Conservation (phyloP, 192 early-diverging fungal species). For the Entomortierella parvispora region DNA sequence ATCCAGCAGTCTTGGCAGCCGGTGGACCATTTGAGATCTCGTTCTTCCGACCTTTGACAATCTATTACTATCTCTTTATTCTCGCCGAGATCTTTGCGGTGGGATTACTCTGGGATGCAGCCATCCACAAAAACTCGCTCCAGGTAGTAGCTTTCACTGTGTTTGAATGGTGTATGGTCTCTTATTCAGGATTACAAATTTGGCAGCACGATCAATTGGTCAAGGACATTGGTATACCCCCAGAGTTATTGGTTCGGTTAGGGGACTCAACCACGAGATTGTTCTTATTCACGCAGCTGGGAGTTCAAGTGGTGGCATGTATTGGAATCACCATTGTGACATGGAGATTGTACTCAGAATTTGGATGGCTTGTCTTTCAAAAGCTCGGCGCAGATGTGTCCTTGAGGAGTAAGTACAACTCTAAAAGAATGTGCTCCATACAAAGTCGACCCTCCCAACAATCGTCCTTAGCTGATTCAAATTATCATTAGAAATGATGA, state of each 20-base stretch:
- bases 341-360: slow-evolving; percentile 41
- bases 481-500: slow-evolving; percentile 37
- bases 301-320: slow-evolving; percentile 13
- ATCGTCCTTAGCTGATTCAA: background rate
- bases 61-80: slow-evolving; percentile 42
- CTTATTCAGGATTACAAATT: slow-evolving; percentile 40
- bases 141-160: slow-evolving; percentile 40
- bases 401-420: slow-evolving; percentile 21
- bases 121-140: slow-evolving; percentile 48
- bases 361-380: slow-evolving; percentile 49
- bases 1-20: background rate
- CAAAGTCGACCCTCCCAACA: background rate
- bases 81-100: slow-evolving; percentile 39
- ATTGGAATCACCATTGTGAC: slow-evolving; percentile 32
- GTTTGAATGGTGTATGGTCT: slow-evolving; percentile 48
- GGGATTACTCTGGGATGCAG: slow-evolving; percentile 44
- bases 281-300: slow-evolving; percentile 35
- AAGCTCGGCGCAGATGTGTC: slow-evolving; percentile 45
- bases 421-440: background rate
- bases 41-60: slow-evolving; percentile 25
- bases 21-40: slow-evolving; percentile 29
- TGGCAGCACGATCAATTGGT: slow-evolving; percentile 46
- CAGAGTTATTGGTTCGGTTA: background rate
- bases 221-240: slow-evolving; percentile 27
- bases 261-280: slow-evolving; percentile 14